Base-by-base conservation (phyloP, 129 eudicot genomes). In the Solidago caesia region DNA sequence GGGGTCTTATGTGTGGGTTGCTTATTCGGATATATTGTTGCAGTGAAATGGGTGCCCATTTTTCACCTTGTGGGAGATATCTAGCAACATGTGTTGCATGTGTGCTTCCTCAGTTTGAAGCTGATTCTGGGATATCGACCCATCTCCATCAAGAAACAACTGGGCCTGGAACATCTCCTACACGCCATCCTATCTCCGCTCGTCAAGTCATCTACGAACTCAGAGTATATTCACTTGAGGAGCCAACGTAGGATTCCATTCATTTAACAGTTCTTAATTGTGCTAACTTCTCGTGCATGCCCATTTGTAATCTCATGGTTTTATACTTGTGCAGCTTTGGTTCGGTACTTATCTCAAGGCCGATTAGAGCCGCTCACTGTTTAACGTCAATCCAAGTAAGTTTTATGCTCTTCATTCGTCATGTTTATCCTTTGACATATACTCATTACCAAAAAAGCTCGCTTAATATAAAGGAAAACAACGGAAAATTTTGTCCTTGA, bases 1-100 rank as follows among this genome's bases (percentile, higher is more conserved):
- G 70, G 46, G 46, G 9, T 21, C 25, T 15, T 3, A 43, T 43
- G 52, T 65, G 9, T 44, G 55, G 33, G 14, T 44, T 67, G 39
- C 49, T 66, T 66, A 66, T n/a, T 29, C 29, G 41, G 5, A 45
- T 21, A 16, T 63, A 46, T 52, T 72, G 68, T 84, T 82, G 80
- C 83, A 88, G 94, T 79, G 94, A 88, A 72, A 88, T 88, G 94
- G 94, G 94, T 42, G 94, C 94, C 44, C 94, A 88, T 79, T 88
- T 88, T 83, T 88, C 94, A 79, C 90, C 94, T 51, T 88, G 94
- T 81, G 94, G 94, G 75, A 88, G 86, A 81, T 88, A 81, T 83
- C 63, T 88, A 67, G 94, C 90, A 56, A 90, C 90, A 11, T 88
- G 94, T 83, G 94, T 88, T 66, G 94, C 94, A 70, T 85, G 90